A percentile compares a stretch with the other conserved stretches of the same genome.
phyloP scores from a whole-genome alignment of 1,139 yeast genomes.

The Candida albicans region DNA sequence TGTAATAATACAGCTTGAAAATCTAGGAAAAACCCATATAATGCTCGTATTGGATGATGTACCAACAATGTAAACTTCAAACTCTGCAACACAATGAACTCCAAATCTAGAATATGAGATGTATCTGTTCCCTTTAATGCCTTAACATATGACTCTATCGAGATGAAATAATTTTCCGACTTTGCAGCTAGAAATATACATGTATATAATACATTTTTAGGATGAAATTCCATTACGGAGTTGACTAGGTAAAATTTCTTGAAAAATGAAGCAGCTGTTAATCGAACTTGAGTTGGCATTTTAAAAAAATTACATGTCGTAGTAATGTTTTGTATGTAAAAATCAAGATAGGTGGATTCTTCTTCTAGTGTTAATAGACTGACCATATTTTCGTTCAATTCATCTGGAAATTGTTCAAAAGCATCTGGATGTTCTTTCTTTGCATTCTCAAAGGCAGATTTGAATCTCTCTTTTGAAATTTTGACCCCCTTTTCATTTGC shows the following conservation, averaged over 20 bases:
- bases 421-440: slow-evolving; percentile 31
- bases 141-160: slow-evolving; percentile 77
- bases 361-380: slow-evolving; percentile 63
- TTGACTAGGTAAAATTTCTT: slow-evolving; percentile 76
- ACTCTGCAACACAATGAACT: slow-evolving; percentile 72
- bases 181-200: slow-evolving; percentile 91
- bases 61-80: slow-evolving; percentile 77
- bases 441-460: slow-evolving; percentile 23
- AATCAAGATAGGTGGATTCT: slow-evolving; percentile 64
- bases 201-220: slow-evolving; percentile 78
- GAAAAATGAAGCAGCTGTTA: slow-evolving; percentile 84
- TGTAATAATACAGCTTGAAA: slow-evolving; percentile 62
- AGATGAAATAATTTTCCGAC: slow-evolving; percentile 85
- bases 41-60: slow-evolving; percentile 84
- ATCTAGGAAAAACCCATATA: slow-evolving; percentile 91
- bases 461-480: slow-evolving; percentile 40
- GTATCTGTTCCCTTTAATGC: slow-evolving; percentile 66
- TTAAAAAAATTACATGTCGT: slow-evolving; percentile 49
- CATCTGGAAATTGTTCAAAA: slow-evolving; percentile 25
- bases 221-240: slow-evolving; percentile 85
- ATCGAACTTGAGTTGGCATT: slow-evolving; percentile 54
- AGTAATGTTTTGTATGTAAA: slow-evolving; percentile 70
- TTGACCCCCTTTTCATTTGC: slow-evolving; percentile 55
- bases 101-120: slow-evolving; percentile 71
- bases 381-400: slow-evolving; percentile 26